Evolutionary conservation across 257 asterid species (phyloP).

Genomic region (Solanum pennellii): DNA sequence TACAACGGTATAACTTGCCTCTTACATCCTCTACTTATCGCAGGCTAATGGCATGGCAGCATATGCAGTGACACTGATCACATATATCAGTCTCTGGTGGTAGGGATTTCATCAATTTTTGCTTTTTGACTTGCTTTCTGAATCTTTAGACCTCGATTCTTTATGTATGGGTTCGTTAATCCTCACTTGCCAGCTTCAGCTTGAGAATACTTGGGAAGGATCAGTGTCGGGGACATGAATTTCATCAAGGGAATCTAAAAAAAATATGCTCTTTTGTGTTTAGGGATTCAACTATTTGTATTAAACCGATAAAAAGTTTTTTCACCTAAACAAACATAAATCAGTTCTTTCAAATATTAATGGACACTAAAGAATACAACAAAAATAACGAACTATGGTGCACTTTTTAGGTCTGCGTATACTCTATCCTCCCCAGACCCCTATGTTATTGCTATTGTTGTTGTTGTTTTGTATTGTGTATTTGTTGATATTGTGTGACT

Average conservation of each 20-base stretch:
- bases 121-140: neutral
- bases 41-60: slow-evolving; percentile 93
- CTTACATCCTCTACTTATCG: slow-evolving; percentile 6
- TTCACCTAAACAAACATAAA: neutral
- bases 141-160: neutral
- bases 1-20: neutral
- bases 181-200: neutral
- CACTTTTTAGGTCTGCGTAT: neutral
- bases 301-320: neutral
- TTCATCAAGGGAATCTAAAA: neutral
- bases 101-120: slow-evolving; percentile 18
- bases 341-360: neutral
- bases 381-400: neutral
- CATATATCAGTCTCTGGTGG: slow-evolving; percentile 90
- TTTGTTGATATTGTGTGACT: neutral
- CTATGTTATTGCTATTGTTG: neutral
- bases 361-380: neutral
- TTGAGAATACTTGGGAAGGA: neutral
- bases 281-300: neutral
- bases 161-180: neutral
- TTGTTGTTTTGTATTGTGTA: neutral
- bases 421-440: neutral
- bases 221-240: neutral
- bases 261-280: neutral
- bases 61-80: slow-evolving; percentile 60